Evolutionary conservation across 2,329 filamentous ascomycete genomes (phyloP), one percentile per base, ranked within the genome.

Genomic region (Exutisphaerella laricina): DNA sequence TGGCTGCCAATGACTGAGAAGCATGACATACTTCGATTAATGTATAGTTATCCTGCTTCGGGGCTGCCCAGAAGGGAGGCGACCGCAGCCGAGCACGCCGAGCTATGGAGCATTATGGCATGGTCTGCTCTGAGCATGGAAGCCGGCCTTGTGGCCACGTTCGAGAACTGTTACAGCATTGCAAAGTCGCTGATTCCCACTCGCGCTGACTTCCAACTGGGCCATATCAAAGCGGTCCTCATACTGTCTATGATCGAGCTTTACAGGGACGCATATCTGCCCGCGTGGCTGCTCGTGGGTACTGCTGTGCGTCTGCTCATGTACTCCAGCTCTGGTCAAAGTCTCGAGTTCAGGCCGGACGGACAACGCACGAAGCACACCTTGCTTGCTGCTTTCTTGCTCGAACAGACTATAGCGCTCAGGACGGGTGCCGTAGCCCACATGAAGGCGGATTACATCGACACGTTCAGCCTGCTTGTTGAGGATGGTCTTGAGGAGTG

Each of bases 1-100:
- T 89, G 85, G 85, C 72, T 89, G 18, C 85, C 85, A 0, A 79
- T 89, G 18, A 69, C 83, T 8, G 80, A 87, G 50, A 83, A 80
- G 49, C 75, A 82, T 36, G 72, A 75, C 30, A 67, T 85, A 4
- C 66, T 82, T 21, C 74, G 73, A 18, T 66, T 71, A 3, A 75
- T 73, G n/a, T 79, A 79, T 54, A 67, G 71, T 5, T 78, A 77
- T 54, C 70, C 71, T 33, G 37, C 70, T 54, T 43, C 70, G 59
- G 45, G 75, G 17, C 51, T 69, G n/a, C 38, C 50, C 1, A 47
- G 60, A 6, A 34, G 54, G 6, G 49, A 53, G n/a, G 52, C 58
- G 10, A 36, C 51, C 2, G 61, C 59, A 17, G 64, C 65, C 8
- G 59, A 62, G 5, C 66, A 70, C 50, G 67, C 68, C 8, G 68